Evolutionary conservation across 192 early-diverging fungal species (phyloP).

Genomic region (Backusella macrospora): DNA sequence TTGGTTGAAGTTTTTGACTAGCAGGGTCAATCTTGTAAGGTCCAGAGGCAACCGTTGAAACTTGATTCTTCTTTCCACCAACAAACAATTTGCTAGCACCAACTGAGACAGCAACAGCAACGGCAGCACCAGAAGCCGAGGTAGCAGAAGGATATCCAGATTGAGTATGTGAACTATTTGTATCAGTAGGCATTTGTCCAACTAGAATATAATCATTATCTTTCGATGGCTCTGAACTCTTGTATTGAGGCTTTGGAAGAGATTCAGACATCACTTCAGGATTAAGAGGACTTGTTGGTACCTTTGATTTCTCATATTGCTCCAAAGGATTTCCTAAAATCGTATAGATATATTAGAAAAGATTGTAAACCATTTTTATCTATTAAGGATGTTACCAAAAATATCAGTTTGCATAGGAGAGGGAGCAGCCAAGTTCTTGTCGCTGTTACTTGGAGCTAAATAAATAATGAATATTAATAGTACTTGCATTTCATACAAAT

Average conservation of each 20-base stretch:
- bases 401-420: background rate
- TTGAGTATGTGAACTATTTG: background rate
- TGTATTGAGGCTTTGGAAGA: no score
- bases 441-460: background rate
- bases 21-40: background rate
- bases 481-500: background rate
- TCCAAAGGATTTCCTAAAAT: background rate
- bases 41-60: background rate
- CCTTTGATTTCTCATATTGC: background rate
- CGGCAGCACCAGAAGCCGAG: background rate
- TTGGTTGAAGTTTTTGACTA: background rate
- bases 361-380: background rate
- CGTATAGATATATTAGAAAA: background rate
- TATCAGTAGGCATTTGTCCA: background rate
- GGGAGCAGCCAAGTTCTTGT: background rate
- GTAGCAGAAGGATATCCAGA: slow-evolving; percentile 3
- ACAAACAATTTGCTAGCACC: background rate
- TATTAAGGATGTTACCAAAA: background rate
- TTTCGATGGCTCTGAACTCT: background rate
- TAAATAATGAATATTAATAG: background rate
- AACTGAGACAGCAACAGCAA: background rate
- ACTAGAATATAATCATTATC: background rate
- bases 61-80: background rate
- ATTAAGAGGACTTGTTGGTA: background rate
- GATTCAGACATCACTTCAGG: background rate